Conservation (phyloP, 2,329 filamentous ascomycete genomes). For the Hymenoscyphus linearis region DNA sequence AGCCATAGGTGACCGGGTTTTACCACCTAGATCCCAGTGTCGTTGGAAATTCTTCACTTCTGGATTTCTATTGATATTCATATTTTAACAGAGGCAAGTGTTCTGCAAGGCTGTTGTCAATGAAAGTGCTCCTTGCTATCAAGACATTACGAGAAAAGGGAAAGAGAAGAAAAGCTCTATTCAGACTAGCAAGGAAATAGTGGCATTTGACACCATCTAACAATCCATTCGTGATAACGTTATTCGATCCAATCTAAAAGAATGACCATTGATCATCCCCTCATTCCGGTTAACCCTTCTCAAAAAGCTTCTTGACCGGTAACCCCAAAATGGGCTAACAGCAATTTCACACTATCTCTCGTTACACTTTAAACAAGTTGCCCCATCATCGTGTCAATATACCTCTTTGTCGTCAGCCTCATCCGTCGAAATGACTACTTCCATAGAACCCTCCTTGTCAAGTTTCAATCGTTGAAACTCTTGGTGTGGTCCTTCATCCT, state of each 20-base stretch:
- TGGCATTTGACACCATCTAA: background rate
- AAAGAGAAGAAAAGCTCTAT: background rate
- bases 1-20: too few species aligned
- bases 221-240: background rate
- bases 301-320: background rate
- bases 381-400: background rate
- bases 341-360: background rate
- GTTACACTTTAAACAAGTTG: background rate
- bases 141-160: background rate
- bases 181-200: background rate
- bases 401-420: background rate
- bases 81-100: too few species aligned
- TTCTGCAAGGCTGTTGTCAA: too few species aligned
- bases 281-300: background rate
- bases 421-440: background rate
- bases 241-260: background rate
- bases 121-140: too few species aligned
- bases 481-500: background rate
- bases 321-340: background rate
- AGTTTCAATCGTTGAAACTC: background rate
- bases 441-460: slow-evolving; percentile 3
- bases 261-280: background rate
- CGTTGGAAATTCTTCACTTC: too few species aligned
- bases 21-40: too few species aligned
- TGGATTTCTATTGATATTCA: too few species aligned